Percentiles rank a stretch among this genome's conserved stretches.
phyloP scores from a whole-genome alignment of 768 basidiomycete genomes.

The Suillus placidus region DNA sequence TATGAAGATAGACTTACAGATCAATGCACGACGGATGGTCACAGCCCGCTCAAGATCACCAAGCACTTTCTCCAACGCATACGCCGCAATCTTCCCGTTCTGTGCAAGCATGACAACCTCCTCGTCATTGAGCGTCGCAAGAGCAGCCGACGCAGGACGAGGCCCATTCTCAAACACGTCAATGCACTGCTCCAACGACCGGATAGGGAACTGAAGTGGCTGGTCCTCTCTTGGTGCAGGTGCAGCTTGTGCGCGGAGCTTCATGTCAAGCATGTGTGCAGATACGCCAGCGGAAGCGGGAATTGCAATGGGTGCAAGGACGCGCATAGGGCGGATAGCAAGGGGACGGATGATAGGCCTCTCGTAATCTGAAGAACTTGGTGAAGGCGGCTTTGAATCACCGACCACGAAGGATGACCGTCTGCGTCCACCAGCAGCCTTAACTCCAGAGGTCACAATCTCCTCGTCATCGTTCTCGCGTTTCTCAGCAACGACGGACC shows the following conservation, averaged over 20 bases:
- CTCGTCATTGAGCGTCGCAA: constrained; percentile 80
- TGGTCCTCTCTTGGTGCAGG: constrained; percentile 18
- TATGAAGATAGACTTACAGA: constrained; percentile 64
- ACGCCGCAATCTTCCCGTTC: constrained; percentile 92
- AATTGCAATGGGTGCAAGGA: constrained; percentile 26
- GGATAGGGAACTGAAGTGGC: constrained; percentile 24
- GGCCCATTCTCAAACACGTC: constrained; percentile 79
- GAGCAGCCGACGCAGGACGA: constrained; percentile 54
- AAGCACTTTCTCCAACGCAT: constrained; percentile 94
- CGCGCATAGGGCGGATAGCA: constrained; percentile 3
- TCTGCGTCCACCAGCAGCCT: constrained; percentile 15
- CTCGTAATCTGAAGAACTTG: constrained; percentile 16
- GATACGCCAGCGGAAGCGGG: constrained; percentile 28
- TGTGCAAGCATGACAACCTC: constrained; percentile 88
- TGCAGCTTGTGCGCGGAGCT: constrained; percentile 31
- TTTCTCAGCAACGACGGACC: constrained; percentile 25
- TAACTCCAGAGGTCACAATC: constrained; percentile 20
- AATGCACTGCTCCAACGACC: constrained; percentile 77
- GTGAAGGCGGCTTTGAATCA: constrained; percentile 12
- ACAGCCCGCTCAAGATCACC: constrained; percentile 89
- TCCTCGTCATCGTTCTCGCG: constrained; percentile 26
- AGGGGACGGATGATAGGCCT: constrained; percentile 20
- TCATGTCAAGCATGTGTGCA: constrained; percentile 36
- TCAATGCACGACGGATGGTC: constrained; percentile 78
- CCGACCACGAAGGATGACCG: constrained; percentile 32